Evolutionary conservation across 2,329 filamentous ascomycete genomes (phyloP).

Genomic region (Hypomyces rosellus): DNA sequence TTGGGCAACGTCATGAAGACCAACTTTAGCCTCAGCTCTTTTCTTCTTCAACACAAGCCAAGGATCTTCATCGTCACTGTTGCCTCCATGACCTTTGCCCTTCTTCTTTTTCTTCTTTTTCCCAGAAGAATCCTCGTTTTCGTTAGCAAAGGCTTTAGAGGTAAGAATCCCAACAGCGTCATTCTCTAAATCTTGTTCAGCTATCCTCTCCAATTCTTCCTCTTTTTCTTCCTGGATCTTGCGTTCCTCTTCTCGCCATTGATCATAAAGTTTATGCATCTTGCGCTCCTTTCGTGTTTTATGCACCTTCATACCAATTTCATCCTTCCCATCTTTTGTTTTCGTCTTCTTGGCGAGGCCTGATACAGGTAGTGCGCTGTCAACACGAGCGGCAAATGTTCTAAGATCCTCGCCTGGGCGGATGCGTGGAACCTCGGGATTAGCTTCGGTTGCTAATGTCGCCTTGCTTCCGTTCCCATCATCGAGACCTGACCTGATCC

Average conservation of each 20-base stretch:
- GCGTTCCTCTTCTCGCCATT: constrained; percentile 64
- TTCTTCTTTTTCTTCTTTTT: constrained; percentile 29
- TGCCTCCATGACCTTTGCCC: constrained; percentile 38
- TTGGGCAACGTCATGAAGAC: constrained; percentile 56
- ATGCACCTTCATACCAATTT: constrained; percentile 58
- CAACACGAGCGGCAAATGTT: constrained; percentile 76
- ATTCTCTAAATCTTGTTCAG: constrained; percentile 57
- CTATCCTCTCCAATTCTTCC: constrained; percentile 58
- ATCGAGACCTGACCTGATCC: constrained; percentile 59
- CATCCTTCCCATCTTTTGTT: constrained; percentile 54
- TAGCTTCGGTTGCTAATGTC: constrained; percentile 17
- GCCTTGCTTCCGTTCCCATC: constrained; percentile 46
- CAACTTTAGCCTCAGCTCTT: constrained; percentile 48
- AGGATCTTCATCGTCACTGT: constrained; percentile 54
- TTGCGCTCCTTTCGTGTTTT: constrained; percentile 79
- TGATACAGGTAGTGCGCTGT: constrained; percentile 72
- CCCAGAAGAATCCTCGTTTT: constrained; percentile 24
- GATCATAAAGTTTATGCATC: constrained; percentile 73
- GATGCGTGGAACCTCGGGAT: constrained; percentile 56
- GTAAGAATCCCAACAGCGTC: constrained; percentile 39
- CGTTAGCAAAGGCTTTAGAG: constrained; percentile 39
- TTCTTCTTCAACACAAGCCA: constrained; percentile 69
- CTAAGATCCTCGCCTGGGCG: constrained; percentile 75
- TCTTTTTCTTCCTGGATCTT: constrained; percentile 58
- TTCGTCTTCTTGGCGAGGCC: constrained; percentile 58